phyloP scores from a whole-genome alignment of 768 basidiomycete genomes.

The Mycena indigotica region DNA sequence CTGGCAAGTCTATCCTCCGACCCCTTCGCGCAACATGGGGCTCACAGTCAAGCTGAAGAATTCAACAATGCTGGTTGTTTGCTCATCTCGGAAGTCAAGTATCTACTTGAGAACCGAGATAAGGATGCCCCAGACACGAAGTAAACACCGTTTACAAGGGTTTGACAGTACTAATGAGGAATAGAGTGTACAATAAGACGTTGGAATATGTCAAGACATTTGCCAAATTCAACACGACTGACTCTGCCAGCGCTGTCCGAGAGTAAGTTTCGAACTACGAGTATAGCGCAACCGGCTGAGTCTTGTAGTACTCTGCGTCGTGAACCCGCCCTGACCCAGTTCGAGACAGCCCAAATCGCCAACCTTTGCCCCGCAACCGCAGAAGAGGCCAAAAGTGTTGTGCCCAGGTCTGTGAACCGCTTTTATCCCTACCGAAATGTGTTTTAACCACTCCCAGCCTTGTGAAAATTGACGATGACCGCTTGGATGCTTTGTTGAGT shows the following conservation, averaged over 20 bases:
- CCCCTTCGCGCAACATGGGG: neutral
- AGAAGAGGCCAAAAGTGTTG: slow-evolving; percentile 89
- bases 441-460: slow-evolving; percentile 42
- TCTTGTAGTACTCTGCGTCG: slow-evolving; percentile 69
- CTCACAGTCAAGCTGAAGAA: slow-evolving; percentile 50
- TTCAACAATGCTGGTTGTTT: slow-evolving; percentile 92
- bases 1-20: neutral
- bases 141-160: slow-evolving; percentile 44
- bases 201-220: slow-evolving; percentile 91
- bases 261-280: slow-evolving; percentile 67
- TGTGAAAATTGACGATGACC: slow-evolving; percentile 86
- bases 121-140: slow-evolving; percentile 87
- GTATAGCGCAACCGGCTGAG: slow-evolving; percentile 1
- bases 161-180: neutral
- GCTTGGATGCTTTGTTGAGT: slow-evolving; percentile 76
- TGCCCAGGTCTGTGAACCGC: slow-evolving; percentile 67
- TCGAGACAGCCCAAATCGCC: slow-evolving; percentile 91
- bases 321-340: slow-evolving; percentile 80
- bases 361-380: slow-evolving; percentile 86
- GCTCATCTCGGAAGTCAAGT: slow-evolving; percentile 90
- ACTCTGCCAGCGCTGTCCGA: slow-evolving; percentile 83
- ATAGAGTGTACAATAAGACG: slow-evolving; percentile 90
- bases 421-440: neutral
- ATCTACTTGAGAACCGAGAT: slow-evolving; percentile 83
- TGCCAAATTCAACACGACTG: slow-evolving; percentile 85